These are phyloP conservation scores for Aspergillus nanangensis DNA, from an alignment of 495 filamentous ascomycete genomes.

Conservation along the genomic window DNA sequence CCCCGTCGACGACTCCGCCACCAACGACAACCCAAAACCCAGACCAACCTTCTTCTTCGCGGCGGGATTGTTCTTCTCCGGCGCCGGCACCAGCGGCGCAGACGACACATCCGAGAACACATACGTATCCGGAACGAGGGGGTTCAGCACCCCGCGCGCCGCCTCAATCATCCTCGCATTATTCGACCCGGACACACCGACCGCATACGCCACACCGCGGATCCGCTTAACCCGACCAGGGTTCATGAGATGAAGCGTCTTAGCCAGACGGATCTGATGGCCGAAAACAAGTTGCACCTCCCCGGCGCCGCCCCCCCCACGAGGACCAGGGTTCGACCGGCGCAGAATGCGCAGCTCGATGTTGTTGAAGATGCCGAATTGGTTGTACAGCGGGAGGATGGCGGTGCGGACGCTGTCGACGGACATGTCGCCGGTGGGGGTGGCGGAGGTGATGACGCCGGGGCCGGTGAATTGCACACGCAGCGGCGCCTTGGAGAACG, in stretches of 20 bases:
- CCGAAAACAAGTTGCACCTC: conserved; percentile 89
- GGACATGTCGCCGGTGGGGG: conserved; percentile 73
- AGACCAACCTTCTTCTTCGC: conserved; percentile 70
- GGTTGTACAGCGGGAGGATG: conserved; percentile 80
- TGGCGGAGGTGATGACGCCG: conserved; percentile 89
- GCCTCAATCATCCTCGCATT: conserved; percentile 94
- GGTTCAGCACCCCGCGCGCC: conserved; percentile 82
- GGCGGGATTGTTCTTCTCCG: conserved; percentile 53
- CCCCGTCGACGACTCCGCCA: conserved; percentile 85
- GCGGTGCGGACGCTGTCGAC: conserved; percentile 93
- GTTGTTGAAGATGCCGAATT: conserved; percentile 82
- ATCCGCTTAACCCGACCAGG: conserved; percentile 83
- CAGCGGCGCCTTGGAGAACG: conserved; percentile 84
- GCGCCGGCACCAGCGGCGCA: conserved; percentile 65
- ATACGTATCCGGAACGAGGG: conserved; percentile 81
- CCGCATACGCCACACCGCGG: conserved; percentile 87
- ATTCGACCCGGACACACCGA: conserved; percentile 83
- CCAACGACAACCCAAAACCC: conserved; percentile 84
- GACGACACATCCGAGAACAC: conserved; percentile 69
- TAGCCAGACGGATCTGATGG: conserved; percentile 85
- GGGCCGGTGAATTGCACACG: conserved; percentile 85
- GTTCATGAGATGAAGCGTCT: conserved; percentile 86
- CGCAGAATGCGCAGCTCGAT: conserved; percentile 83
- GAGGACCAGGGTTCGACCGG: conserved; percentile 68
- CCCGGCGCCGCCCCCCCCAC: conserved; percentile 77